Evolutionary conservation across 495 filamentous ascomycete species (phyloP), one percentile per base, ranked within the genome.

Genomic region (Glarea lozoyensis): DNA sequence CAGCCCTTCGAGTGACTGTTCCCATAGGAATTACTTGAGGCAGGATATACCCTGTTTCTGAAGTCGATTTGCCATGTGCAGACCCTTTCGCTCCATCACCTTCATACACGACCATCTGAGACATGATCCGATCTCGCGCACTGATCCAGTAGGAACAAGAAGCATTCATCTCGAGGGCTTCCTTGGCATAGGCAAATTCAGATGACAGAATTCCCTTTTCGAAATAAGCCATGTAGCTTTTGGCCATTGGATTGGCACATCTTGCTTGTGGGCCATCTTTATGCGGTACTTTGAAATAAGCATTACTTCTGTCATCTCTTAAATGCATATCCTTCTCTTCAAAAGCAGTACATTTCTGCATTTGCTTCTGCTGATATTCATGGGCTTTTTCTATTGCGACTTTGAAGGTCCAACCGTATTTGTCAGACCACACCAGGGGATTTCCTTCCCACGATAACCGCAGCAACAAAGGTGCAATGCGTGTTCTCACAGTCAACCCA

Each of bases 11-110:
- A n/a, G 92, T 99, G 42, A 99, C 83, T 13, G 92, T 99, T 11
- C 92, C 92, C 92, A 99, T 99, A 9, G 92, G 92, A 46, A 99
- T 96, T 40, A 99, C 64, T 54, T 99, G 92, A n/a, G 92, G 92
- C n/a, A 99, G 65, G 50, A 99, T 96, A 51, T 84, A 92, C 3
- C 92, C 92, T 7, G 73, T 42, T n/a, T 71, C 67, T 22, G 55
- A 58, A 18, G 51, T 52, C 17, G 24, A 23, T 7, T 29, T 33
- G 10, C 2, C 15, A 20, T 48, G 36, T 21, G 38, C 19, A 24
- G 35, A 24, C n/a, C 54, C 31, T 27, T 55, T 49, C 2, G 42
- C 48, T 7, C 41, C 37, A 37, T 93, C 77, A 34, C 78, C 69
- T 41, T 84, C 68, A 50, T 94, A 95, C 6, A 99, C 82, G 13